Conservation (phyloP, 2,329 filamentous ascomycete species). For the Arthrobotrys conoides region DNA sequence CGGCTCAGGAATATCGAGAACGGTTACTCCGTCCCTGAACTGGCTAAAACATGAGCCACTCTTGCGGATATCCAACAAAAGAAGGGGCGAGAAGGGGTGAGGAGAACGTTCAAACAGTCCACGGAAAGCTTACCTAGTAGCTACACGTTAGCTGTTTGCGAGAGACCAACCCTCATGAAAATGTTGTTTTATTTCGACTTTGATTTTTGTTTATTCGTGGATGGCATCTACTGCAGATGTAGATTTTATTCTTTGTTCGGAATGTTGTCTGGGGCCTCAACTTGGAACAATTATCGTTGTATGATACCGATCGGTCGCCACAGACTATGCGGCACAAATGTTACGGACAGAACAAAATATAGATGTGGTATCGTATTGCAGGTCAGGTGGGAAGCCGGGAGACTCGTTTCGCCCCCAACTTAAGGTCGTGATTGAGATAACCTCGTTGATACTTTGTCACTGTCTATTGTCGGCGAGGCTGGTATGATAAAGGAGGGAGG, state of each 20-base stretch:
- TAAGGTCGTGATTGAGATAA: neutral
- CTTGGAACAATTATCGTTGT: slow-evolving; percentile 1
- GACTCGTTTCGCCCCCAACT: neutral
- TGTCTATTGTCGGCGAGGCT: neutral
- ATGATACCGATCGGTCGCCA: neutral
- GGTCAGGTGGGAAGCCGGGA: neutral
- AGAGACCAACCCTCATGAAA: neutral
- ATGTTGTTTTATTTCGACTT: too few relatives aligned
- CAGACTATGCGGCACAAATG: slow-evolving; percentile 18
- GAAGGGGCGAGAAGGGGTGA: neutral
- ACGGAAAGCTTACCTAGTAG: neutral
- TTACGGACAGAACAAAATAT: slow-evolving; percentile 15
- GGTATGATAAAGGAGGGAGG: neutral
- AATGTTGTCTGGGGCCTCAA: slow-evolving; percentile 3
- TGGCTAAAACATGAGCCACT: slow-evolving; percentile 13
- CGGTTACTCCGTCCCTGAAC: slow-evolving; percentile 16
- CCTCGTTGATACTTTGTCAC: neutral
- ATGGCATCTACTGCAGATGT: neutral
- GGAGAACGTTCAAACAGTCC: too few relatives aligned
- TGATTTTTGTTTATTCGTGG: neutral
- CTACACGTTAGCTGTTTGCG: neutral
- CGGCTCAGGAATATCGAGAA: neutral
- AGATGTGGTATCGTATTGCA: neutral
- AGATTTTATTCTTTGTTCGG: slow-evolving; percentile 16
- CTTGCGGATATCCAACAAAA: slow-evolving; percentile 29